Evolutionary conservation across 495 filamentous ascomycete species (phyloP).

Genomic region (Neurospora sp.): DNA sequence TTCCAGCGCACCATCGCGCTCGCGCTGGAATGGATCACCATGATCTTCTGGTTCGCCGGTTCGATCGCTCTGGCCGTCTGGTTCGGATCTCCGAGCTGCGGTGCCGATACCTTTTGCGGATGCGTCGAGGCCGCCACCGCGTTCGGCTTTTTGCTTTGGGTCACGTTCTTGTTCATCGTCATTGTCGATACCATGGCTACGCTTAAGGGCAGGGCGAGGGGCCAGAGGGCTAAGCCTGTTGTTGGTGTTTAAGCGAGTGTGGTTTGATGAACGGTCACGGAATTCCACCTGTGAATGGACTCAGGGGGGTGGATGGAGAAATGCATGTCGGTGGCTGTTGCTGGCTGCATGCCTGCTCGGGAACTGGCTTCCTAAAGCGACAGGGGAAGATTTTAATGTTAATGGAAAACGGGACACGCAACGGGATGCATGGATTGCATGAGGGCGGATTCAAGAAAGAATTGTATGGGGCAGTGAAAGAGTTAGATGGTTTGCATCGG

Average conservation of each 20-base stretch:
- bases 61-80: conserved; percentile 63
- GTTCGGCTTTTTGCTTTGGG: conserved; percentile 40
- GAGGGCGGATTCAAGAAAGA: not conserved
- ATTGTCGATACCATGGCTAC: conserved; percentile 23
- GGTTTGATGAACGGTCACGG: not conserved
- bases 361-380: not conserved
- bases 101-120: conserved; percentile 24
- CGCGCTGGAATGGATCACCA: conserved; percentile 59
- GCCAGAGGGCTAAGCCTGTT: not conserved
- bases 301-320: not conserved
- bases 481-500: not conserved
- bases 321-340: not conserved
- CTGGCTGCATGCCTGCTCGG: not conserved
- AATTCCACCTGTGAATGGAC: not conserved
- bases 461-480: not conserved
- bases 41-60: conserved; percentile 81
- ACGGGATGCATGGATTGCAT: not conserved
- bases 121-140: conserved; percentile 33
- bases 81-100: conserved; percentile 35
- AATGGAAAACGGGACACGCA: not conserved
- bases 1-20: conserved; percentile 54
- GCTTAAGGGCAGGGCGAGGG: not conserved
- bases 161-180: conserved; percentile 28
- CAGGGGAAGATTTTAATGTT: not conserved
- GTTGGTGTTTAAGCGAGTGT: not conserved